Percentiles rank a stretch among this genome's conserved stretches.
These are phyloP conservation scores for Alternaria panax DNA, from an alignment of 2,329 filamentous ascomycete species.

Conservation along the genomic window DNA sequence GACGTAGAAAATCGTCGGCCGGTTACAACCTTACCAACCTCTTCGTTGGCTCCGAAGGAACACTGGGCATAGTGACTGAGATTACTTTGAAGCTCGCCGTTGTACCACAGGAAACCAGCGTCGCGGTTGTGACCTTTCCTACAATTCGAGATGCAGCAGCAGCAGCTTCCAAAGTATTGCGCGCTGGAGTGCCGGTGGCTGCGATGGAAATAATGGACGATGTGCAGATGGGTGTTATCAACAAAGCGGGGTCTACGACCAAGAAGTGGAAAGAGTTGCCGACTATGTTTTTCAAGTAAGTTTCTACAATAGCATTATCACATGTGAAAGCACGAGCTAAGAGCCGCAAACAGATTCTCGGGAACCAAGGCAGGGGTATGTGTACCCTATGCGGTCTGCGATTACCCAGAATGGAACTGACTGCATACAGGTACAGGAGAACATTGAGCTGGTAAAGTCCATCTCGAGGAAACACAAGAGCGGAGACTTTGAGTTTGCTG, in stretches of 20 bases:
- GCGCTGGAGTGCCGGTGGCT: conserved; percentile 74
- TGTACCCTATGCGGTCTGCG: conserved; percentile 15
- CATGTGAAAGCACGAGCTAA: conserved; percentile 31
- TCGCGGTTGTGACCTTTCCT: conserved; percentile 82
- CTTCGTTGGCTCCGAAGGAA: conserved; percentile 84
- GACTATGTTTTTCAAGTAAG: conserved; percentile 81
- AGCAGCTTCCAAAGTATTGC: conserved; percentile 78
- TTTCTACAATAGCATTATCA: conserved; percentile 6
- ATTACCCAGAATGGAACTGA: conserved; percentile 39
- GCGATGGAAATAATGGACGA: conserved; percentile 90
- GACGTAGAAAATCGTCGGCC: conserved; percentile 71
- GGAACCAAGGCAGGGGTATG: conserved; percentile 73
- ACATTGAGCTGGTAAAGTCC: conserved; percentile 71
- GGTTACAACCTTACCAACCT: conserved; percentile 83
- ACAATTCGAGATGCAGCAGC: conserved; percentile 77
- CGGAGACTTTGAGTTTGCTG: conserved; percentile 63
- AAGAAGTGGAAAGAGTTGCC: conserved; percentile 78
- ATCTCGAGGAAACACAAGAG: conserved; percentile 70
- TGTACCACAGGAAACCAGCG: conserved; percentile 76
- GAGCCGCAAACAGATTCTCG: conserved; percentile 61
- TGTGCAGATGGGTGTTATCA: conserved; percentile 84
- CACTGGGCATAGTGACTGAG: conserved; percentile 81
- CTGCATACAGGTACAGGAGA: conserved; percentile 69
- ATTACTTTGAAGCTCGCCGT: conserved; percentile 81
- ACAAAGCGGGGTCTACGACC: conserved; percentile 73